Percentiles rank a stretch among this genome's conserved stretches.
Evolutionary conservation across 2,329 filamentous ascomycete species (phyloP).

Genomic region (Didymella keratinophila): DNA sequence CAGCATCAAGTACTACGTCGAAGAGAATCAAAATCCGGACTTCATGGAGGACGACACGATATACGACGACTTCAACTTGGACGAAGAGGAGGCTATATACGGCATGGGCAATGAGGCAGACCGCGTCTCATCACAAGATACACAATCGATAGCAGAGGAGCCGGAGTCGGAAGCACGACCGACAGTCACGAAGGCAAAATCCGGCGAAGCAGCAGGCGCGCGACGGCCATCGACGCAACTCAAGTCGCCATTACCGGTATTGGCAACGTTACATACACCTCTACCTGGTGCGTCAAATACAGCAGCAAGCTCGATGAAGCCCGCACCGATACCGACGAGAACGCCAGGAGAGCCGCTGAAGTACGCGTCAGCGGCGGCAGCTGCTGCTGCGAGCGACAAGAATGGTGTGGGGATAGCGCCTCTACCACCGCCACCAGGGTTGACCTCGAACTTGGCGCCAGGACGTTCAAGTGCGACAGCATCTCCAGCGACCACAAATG

Average conservation of each 20-base stretch:
- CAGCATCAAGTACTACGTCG: constrained; percentile 92
- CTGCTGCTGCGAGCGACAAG: constrained; percentile 89
- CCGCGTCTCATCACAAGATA: constrained; percentile 91
- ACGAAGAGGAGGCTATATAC: constrained; percentile 89
- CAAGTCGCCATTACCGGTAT: constrained; percentile 91
- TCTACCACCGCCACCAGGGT: constrained; percentile 84
- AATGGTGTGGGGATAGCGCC: constrained; percentile 90
- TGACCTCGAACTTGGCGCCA: constrained; percentile 27
- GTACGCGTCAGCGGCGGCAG: constrained; percentile 94
- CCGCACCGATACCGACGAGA: constrained; percentile 83
- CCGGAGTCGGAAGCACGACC: constrained; percentile 65
- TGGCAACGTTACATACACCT: constrained; percentile 86
- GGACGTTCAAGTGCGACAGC: constrained; percentile 62
- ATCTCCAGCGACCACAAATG: constrained; percentile 57
- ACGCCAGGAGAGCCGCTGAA: constrained; percentile 90
- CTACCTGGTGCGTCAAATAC: constrained; percentile 68
- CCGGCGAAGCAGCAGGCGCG: constrained; percentile 66
- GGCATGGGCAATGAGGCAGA: constrained; percentile 84
- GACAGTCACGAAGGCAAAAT: constrained; percentile 62
- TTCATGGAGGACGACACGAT: constrained; percentile 94
- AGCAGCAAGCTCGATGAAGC: constrained; percentile 80
- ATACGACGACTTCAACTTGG: constrained; percentile 92
- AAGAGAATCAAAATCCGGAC: constrained; percentile 85
- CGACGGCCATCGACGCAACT: constrained; percentile 86
- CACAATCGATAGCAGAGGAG: constrained; percentile 91